Evolutionary conservation across 345 rosid species (phyloP).

Genomic region (Eucalyptus decipiens): DNA sequence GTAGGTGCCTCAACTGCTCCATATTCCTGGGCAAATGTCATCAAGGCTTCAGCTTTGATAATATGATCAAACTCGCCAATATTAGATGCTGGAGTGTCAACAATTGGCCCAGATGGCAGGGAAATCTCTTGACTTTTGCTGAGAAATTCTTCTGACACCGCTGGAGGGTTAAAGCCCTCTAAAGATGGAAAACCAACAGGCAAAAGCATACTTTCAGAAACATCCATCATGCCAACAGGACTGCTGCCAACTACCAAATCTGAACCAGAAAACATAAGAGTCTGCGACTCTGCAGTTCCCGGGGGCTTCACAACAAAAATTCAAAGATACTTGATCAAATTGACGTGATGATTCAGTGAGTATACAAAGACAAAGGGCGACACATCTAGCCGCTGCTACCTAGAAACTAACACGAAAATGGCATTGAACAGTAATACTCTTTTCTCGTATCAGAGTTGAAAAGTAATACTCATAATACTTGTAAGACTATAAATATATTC

Average conservation of each 20-base stretch:
- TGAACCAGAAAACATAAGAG: constrained; percentile 66
- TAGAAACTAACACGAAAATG: neutral
- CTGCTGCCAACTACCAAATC: constrained; percentile 75
- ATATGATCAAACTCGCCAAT: constrained; percentile 84
- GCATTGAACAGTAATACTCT: neutral
- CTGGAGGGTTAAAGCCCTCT: constrained; percentile 66
- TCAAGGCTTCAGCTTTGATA: constrained; percentile 88
- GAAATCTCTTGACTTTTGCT: constrained; percentile 63
- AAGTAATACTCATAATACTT: neutral
- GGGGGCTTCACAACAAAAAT: constrained; percentile 65
- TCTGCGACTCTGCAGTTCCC: constrained; percentile 96
- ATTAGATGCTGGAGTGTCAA: constrained; percentile 27
- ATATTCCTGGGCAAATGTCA: constrained; percentile 95
- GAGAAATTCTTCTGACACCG: constrained; percentile 44
- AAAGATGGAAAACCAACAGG: constrained; percentile 73
- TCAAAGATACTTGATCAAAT: neutral
- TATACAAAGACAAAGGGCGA: neutral
- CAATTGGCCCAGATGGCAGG: constrained; percentile 37
- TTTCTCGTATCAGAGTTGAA: neutral
- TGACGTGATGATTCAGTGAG: neutral
- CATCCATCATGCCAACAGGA: constrained; percentile 73
- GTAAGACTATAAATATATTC: neutral
- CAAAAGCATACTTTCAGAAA: constrained; percentile 66
- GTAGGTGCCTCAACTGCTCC: constrained; percentile 82
- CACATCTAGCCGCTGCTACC: neutral